These are phyloP conservation scores for Stentor coeruleus DNA, from an alignment of 73 alveolate species.

Conservation along the genomic window DNA sequence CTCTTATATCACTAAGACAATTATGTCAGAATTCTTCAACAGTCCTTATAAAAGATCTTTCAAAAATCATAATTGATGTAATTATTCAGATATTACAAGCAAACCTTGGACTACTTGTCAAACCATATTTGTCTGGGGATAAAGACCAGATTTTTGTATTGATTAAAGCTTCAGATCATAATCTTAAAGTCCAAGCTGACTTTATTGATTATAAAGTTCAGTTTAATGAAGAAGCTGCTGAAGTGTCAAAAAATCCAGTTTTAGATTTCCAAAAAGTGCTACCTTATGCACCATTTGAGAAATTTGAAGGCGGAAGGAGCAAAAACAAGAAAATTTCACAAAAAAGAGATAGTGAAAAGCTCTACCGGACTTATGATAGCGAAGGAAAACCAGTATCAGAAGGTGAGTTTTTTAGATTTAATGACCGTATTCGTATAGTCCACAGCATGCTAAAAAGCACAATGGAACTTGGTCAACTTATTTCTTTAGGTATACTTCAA, in stretches of 20 bases:
- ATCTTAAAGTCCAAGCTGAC: constrained; percentile 24
- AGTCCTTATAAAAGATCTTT: neutral
- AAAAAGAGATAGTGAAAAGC: neutral
- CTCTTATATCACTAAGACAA: neutral
- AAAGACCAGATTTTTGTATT: neutral
- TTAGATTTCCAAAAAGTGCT: neutral
- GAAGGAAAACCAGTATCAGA: neutral
- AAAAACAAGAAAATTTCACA: no score
- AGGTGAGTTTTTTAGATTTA: neutral
- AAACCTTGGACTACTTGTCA: neutral
- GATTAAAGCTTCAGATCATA: neutral
- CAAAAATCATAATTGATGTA: neutral
- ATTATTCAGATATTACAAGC: neutral
- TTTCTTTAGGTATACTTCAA: neutral
- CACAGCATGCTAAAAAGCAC: neutral
- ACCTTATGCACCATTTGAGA: constrained; percentile 23
- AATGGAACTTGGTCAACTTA: constrained; percentile 3
- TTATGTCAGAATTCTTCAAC: neutral
- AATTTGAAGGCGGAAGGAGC: neutral
- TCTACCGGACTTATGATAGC: neutral
- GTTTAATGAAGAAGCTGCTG: constrained; percentile 21
- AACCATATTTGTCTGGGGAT: neutral
- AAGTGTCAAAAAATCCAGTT: neutral
- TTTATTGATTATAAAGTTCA: constrained; percentile 9
- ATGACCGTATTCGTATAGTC: neutral